A percentile compares a stretch with the other conserved stretches of the same genome.
These are phyloP conservation scores for Mycena kentingensis DNA, from an alignment of 768 basidiomycete species.

Conservation along the genomic window DNA sequence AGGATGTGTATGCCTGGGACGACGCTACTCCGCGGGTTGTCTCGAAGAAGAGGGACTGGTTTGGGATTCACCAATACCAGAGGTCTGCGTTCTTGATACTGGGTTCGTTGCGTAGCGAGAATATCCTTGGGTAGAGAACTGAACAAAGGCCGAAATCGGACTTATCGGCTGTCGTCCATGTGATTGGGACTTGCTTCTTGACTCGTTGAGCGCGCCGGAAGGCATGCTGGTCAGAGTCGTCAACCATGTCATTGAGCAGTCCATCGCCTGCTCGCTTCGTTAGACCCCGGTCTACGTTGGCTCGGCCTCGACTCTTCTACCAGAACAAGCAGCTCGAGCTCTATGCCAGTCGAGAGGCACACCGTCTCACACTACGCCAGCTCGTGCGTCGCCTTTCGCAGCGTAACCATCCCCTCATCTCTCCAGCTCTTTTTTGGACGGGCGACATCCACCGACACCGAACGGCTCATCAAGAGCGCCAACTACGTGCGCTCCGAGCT, in stretches of 20 bases:
- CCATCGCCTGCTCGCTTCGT: conserved; percentile 12
- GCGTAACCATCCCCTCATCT: background rate
- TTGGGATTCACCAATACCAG: conserved; percentile 75
- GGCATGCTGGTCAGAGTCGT: conserved; percentile 12
- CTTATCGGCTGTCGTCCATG: background rate
- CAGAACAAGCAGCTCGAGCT: conserved; percentile 81
- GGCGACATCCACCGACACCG: conserved; percentile 67
- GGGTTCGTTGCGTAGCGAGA: conserved; percentile 73
- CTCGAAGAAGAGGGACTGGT: conserved; percentile 67
- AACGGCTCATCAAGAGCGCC: conserved; percentile 83
- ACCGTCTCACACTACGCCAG: conserved; percentile 75
- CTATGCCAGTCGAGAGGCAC: conserved; percentile 74
- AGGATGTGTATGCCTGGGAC: conserved; percentile 65
- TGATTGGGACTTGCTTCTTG: background rate
- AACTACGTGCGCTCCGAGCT: conserved; percentile 90
- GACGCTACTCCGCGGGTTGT: conserved; percentile 50
- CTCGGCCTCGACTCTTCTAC: conserved; percentile 58
- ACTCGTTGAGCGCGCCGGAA: background rate
- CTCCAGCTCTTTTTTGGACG: conserved; percentile 83
- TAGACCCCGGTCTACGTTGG: conserved; percentile 38
- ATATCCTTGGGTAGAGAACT: conserved; percentile 47
- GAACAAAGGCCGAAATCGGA: background rate
- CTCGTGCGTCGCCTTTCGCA: conserved; percentile 49
- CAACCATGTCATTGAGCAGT: conserved; percentile 13
- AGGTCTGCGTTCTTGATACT: conserved; percentile 80